A percentile compares a stretch with the other conserved stretches of the same genome.
These are phyloP conservation scores for Gossypium gossypioides DNA, from an alignment of 441 rosid species.

Conservation along the genomic window DNA sequence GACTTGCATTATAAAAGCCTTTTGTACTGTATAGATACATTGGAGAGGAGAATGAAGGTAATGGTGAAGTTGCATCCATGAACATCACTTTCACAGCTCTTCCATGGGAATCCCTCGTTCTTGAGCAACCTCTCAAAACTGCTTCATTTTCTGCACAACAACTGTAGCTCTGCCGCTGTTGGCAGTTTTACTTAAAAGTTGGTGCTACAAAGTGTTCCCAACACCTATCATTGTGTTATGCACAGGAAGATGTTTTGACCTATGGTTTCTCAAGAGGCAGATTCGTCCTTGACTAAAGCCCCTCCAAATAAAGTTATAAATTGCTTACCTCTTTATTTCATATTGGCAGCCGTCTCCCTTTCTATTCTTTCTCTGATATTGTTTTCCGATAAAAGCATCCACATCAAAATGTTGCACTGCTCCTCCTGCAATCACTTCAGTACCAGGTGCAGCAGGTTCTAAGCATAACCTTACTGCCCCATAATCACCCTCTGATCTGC, in stretches of 20 bases:
- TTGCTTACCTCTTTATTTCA: too few species aligned
- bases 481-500: constrained; percentile 69
- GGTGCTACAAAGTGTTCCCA: constrained; percentile 74
- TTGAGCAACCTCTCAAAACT: constrained; percentile 66
- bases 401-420: constrained; percentile 74
- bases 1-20: constrained; percentile 16
- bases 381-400: too few species aligned
- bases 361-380: too few species aligned
- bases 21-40: constrained; percentile 16
- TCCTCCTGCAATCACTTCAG: constrained; percentile 92
- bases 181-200: constrained; percentile 64
- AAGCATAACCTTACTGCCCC: constrained; percentile 94
- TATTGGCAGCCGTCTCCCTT: too few species aligned
- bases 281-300: too few species aligned
- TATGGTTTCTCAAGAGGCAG: too few species aligned
- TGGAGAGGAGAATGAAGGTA: neutral
- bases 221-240: constrained; percentile 61
- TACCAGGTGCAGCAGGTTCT: constrained; percentile 91
- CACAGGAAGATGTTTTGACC: constrained; percentile 3
- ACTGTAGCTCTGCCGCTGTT: constrained; percentile 88
- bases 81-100: constrained; percentile 67
- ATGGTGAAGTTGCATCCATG: neutral
- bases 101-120: constrained; percentile 94
- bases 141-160: constrained; percentile 72
- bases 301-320: too few species aligned